These are phyloP conservation scores for Endocalyx cinctus DNA, from an alignment of 2,329 filamentous ascomycete species.

Conservation along the genomic window DNA sequence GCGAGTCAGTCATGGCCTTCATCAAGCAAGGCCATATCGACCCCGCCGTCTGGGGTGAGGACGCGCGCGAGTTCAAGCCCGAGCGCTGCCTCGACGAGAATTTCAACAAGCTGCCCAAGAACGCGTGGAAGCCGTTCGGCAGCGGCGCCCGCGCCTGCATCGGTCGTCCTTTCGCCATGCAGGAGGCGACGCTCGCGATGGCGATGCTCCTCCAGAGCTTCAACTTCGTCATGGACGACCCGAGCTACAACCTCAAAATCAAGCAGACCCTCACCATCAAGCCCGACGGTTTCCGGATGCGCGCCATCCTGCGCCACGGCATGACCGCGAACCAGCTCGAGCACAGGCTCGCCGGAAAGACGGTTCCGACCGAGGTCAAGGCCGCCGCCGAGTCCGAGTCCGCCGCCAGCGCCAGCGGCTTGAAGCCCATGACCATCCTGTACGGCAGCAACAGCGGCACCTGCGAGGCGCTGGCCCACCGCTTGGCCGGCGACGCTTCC, in stretches of 20 bases:
- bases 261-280: constrained; percentile 47
- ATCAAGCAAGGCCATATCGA: constrained; percentile 56
- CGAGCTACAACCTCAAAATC: constrained; percentile 43
- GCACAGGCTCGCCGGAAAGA: constrained; percentile 35
- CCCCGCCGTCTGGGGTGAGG: constrained; percentile 59
- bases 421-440: constrained; percentile 55
- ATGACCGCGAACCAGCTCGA: constrained; percentile 44
- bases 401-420: constrained; percentile 8
- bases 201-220: constrained; percentile 57
- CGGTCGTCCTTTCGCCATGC: constrained; percentile 69
- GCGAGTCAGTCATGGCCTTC: constrained; percentile 44
- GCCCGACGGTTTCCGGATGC: constrained; percentile 49
- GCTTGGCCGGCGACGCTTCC: constrained; percentile 54
- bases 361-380: constrained; percentile 6
- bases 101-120: constrained; percentile 60
- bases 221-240: constrained; percentile 54
- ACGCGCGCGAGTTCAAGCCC: constrained; percentile 62
- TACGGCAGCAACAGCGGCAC: constrained; percentile 74
- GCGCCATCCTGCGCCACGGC: constrained; percentile 40
- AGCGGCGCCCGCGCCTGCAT: constrained; percentile 69
- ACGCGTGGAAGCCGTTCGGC: constrained; percentile 70
- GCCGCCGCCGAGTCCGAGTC: constrained; percentile 2
- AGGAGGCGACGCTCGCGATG: constrained; percentile 60
- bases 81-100: constrained; percentile 68
- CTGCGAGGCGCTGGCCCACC: constrained; percentile 64